Base-by-base conservation (phyloP, 2,329 filamentous ascomycete species). In the Catunica adiposa region DNA sequence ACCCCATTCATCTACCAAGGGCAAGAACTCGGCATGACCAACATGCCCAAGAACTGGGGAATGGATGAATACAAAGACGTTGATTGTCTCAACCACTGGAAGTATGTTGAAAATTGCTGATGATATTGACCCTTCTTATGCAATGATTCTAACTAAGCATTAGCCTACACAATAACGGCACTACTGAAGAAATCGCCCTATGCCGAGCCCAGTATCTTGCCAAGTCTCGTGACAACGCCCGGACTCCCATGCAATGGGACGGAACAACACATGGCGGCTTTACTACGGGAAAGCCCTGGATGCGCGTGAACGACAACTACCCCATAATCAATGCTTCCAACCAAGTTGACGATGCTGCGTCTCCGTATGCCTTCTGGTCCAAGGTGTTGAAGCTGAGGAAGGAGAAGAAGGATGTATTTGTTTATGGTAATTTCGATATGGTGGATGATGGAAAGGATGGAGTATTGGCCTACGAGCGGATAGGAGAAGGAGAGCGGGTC, bases 231-330 rank as follows among this genome's bases (percentile, higher is more conserved):
- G 84, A 89, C 66, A 84, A 89, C 65, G 79, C 78, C 6, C 74
- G 84, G 48, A 80, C 81, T 0, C 84, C 84, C 0, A 81, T 89
- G 66, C 83, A 86, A 63, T 89, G 84, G 84, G 73, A 79, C 59
- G 63, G 66, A n/a, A 69, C 67, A 1, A 63, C 68, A 0, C 75
- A 86, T 58, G 82, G 72, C 0, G 84, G 84, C 9, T 89, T 88
- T 68, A 80, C 81, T 0, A 69, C 69, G 1, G 65, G 23, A 72
- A 71, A 86, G 58, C 81, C 83, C 1, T 89, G 84, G 84, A 87
- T 88, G 77, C 73, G 76, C 14, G 75, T 80, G 40, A 81, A 86
- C 63, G 76, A 82, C 56, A 75, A 80, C 63, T 82, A 80, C 64
- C 64, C 64, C 1, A 65, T 69, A n/a, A 70, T 83, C 67, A 89